phyloP scores from a whole-genome alignment of 257 asterid species.

The Capsicum chinense region DNA sequence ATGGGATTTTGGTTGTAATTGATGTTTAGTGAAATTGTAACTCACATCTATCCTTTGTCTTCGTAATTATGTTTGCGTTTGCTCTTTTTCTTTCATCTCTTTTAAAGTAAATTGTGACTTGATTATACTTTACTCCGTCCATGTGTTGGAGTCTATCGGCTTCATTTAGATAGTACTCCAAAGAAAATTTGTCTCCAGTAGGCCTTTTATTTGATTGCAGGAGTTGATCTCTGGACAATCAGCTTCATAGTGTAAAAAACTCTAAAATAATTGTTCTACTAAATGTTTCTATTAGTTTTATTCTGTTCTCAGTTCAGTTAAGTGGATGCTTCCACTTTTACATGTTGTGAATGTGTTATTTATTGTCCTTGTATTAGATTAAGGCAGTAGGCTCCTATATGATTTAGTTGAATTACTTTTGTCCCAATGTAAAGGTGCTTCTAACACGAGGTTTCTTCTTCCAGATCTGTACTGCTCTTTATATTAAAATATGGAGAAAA shows the following conservation, averaged over 20 bases:
- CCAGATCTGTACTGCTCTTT: conserved; percentile 29
- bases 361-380: conserved; percentile 2
- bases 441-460: background rate
- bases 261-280: background rate
- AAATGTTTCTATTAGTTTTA: background rate
- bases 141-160: background rate
- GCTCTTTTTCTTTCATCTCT: background rate
- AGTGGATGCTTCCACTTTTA: background rate
- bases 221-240: background rate
- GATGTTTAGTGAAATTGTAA: background rate
- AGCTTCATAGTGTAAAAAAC: background rate
- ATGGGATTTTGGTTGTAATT: background rate
- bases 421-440: conserved; percentile 2
- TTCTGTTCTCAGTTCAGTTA: background rate
- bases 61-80: background rate
- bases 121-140: background rate
- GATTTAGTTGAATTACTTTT: background rate
- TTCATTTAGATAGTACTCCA: background rate
- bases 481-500: conserved; percentile 44
- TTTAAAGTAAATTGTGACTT: background rate
- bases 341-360: background rate
- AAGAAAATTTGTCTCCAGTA: background rate
- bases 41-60: background rate
- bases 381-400: background rate
- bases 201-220: background rate